Conservation (phyloP, 768 basidiomycete species). For the Amylocystis lapponica region DNA sequence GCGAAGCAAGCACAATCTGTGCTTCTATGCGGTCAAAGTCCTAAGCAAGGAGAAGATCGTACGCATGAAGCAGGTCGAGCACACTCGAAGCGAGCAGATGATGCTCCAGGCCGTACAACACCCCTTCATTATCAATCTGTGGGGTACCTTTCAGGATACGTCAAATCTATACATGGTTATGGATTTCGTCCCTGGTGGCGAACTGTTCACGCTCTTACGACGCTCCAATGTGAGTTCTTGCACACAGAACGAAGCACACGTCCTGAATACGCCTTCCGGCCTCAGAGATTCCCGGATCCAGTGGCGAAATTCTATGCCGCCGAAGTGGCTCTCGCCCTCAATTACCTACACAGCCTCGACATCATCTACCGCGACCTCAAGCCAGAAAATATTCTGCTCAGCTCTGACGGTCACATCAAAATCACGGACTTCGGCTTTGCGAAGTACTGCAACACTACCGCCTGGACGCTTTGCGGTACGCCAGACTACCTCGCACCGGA, state of each 20-base stretch:
- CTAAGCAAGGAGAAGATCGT: slow-evolving; percentile 91
- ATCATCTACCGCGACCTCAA: slow-evolving; percentile 98
- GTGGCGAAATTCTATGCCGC: slow-evolving; percentile 98
- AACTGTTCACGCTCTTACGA: slow-evolving; percentile 89
- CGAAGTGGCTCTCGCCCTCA: slow-evolving; percentile 88
- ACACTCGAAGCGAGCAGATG: slow-evolving; percentile 91
- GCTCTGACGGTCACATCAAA: slow-evolving; percentile 94
- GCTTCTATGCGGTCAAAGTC: slow-evolving; percentile 95
- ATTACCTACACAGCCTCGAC: slow-evolving; percentile 78
- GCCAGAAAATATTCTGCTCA: slow-evolving; percentile 93
- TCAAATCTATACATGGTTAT: slow-evolving; percentile 97
- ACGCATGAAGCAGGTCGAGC: slow-evolving; percentile 91
- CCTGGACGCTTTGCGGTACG: slow-evolving; percentile 94
- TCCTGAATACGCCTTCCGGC: not conserved
- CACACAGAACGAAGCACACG: not conserved
- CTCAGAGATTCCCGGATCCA: slow-evolving; percentile 88
- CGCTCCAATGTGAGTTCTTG: slow-evolving; percentile 80
- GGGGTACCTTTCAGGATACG: slow-evolving; percentile 92
- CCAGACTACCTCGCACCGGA: slow-evolving; percentile 98
- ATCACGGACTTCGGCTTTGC: slow-evolving; percentile 97
- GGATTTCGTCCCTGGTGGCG: slow-evolving; percentile 95
- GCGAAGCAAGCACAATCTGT: slow-evolving; percentile 88
- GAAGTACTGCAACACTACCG: slow-evolving; percentile 79
- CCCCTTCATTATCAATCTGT: slow-evolving; percentile 93
- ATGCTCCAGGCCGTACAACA: slow-evolving; percentile 85